Base-by-base conservation (phyloP, 495 filamentous ascomycete genomes). In the Neurospora cerealis region DNA sequence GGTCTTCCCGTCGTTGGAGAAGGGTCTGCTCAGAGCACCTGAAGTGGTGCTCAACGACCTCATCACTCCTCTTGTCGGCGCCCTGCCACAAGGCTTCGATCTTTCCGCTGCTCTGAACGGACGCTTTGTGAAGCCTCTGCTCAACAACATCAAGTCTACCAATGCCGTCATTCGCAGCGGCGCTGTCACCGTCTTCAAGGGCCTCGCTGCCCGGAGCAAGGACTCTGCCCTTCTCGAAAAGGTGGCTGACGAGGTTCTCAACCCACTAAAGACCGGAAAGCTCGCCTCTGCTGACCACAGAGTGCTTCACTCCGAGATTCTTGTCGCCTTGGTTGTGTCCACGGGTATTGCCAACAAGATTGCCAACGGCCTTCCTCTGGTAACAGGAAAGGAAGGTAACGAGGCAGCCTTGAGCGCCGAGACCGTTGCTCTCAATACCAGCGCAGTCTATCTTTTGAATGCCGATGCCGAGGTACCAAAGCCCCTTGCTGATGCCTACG, bases 111-210 rank as follows among this genome's bases (percentile, higher is more conserved):
- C 92, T 10, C 83, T 97, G 21, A 87, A 86, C 42, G 82, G 87
- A 34, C 89, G 89, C 70, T 84, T 98, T 17, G 81, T 95, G 28
- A 98, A 97, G 77, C 95, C 94, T 21, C 82, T 99, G 5, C 78
- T 98, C 11, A 89, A 93, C 24, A 97, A 92, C 81, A 85, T 93
- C 83, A 98, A 97, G 82, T 98, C 96, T 10, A 92, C 91, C 72
- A 97, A 96, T 77, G 82, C 87, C 5, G 80, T 79, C 3, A 93
- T 98, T 71, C 89, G 96, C 60, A 89, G 88, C 71, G 93, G 93
- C 11, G 92, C 92, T 28, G 78, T 93, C 13, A 86, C 86, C 28
- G 92, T 91, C 2, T 97, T 98, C 80, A 82, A 77, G 73, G 83
- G 86, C 72, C 86, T 89, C 4, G 80, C 93, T 21, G 83, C 88